Conservation (phyloP, 75 land plant genomes). For the Larix kaempferi region DNA sequence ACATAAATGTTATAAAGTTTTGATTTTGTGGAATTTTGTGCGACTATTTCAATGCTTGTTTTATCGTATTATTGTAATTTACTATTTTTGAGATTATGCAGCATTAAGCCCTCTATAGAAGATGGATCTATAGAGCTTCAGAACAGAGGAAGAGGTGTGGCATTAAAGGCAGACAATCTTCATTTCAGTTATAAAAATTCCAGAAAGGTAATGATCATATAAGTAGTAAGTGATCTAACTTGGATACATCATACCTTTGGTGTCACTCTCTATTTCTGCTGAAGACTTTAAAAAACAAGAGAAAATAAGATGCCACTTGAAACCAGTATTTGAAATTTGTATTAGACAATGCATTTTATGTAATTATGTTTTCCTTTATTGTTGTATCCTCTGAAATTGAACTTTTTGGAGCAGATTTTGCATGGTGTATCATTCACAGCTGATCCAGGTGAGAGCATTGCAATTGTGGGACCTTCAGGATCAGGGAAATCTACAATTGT, state of each 20-base stretch:
- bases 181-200: constrained; percentile 31
- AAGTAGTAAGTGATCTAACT: too few relatives aligned
- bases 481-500: constrained; percentile 50
- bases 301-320: background rate
- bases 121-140: constrained; percentile 30
- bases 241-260: too few relatives aligned
- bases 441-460: constrained; percentile 40
- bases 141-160: constrained; percentile 18
- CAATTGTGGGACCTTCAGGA: constrained; percentile 43
- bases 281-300: background rate
- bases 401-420: constrained; percentile 17
- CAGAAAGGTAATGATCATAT: constrained; percentile 16
- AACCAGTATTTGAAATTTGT: background rate
- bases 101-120: constrained; percentile 26
- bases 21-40: background rate
- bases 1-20: too few relatives aligned
- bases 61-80: background rate
- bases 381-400: background rate
- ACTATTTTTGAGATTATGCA: constrained; percentile 2
- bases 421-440: constrained; percentile 32
- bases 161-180: constrained; percentile 23
- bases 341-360: background rate
- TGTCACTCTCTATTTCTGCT: too few relatives aligned
- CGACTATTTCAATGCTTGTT: background rate
- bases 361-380: background rate